Conservation (phyloP, 2,329 filamentous ascomycete species). For the Thelonectria blattea region DNA sequence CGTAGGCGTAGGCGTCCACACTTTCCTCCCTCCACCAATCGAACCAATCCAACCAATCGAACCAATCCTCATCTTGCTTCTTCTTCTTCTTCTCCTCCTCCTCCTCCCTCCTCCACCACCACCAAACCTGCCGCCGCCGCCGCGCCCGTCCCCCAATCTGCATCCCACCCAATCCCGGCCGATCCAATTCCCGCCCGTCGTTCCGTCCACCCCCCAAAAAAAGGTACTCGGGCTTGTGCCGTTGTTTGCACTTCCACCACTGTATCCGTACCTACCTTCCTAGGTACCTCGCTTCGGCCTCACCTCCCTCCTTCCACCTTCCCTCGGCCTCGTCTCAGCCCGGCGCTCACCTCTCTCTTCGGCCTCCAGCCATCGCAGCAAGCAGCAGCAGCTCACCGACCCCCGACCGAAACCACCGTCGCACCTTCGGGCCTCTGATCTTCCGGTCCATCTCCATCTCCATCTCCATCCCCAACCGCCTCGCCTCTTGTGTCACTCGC, state of each 20-base stretch:
- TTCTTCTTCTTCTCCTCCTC: too few species aligned
- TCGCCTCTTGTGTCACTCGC: conserved; percentile 5
- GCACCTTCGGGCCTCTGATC: background rate
- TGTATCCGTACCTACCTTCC: too few species aligned
- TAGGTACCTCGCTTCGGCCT: background rate
- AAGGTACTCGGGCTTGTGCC: too few species aligned
- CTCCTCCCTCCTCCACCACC: background rate
- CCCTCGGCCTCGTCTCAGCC: background rate
- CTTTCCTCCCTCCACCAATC: background rate
- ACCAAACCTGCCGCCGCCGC: background rate
- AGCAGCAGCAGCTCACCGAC: conserved; percentile 11
- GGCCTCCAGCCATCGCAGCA: conserved; percentile 6
- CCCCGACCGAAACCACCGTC: conserved; percentile 1
- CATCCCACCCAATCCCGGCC: conserved; percentile 19
- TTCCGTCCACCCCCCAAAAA: conserved; percentile 4
- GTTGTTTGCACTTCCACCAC: too few species aligned
- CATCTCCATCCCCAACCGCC: conserved; percentile 7
- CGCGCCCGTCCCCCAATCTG: background rate
- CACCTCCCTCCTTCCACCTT: conserved; percentile 3
- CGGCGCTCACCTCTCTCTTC: conserved; percentile 13
- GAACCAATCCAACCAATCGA: too few species aligned
- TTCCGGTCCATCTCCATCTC: background rate
- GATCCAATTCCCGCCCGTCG: conserved; percentile 21
- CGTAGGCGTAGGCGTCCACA: background rate
- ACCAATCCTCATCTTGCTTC: too few species aligned